Conservation (phyloP, 1,284 basidiomycete species). For the Pseudozyma pruni region DNA sequence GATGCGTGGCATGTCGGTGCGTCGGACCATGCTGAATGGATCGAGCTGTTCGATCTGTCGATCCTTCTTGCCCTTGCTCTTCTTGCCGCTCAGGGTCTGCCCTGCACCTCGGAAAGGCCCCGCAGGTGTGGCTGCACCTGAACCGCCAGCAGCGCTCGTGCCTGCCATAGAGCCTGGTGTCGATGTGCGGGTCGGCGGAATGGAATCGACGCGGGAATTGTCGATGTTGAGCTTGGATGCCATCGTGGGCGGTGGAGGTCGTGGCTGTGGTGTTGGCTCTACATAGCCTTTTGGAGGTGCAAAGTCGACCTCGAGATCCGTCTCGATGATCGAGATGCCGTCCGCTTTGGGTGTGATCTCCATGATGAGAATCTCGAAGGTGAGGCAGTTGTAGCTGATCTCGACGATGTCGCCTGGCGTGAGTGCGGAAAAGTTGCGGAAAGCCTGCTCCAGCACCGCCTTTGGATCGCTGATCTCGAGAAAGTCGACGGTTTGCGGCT, state of each 20-base stretch:
- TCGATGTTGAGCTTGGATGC: conserved; percentile 97
- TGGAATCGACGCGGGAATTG: conserved; percentile 53
- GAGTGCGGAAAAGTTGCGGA: conserved; percentile 85
- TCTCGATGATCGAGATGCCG: conserved; percentile 90
- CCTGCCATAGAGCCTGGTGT: conserved; percentile 59
- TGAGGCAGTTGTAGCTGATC: conserved; percentile 75
- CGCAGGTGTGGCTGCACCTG: conserved; percentile 23
- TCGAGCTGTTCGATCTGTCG: conserved; percentile 64
- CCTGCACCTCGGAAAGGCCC: conserved; percentile 62
- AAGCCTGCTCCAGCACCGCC: conserved; percentile 93
- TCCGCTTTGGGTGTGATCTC: conserved; percentile 81
- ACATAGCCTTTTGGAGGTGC: conserved; percentile 76
- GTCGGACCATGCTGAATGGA: conserved; percentile 57
- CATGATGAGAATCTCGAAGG: conserved; percentile 96
- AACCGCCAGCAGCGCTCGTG: conserved; percentile 31
- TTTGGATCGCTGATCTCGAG: conserved; percentile 89
- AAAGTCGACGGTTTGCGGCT: conserved; percentile 94
- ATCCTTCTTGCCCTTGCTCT: conserved; percentile 65
- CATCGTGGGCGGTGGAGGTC: conserved; percentile 88
- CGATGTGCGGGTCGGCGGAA: conserved; percentile 66
- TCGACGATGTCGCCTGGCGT: conserved; percentile 70
- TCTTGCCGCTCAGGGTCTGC: conserved; percentile 65
- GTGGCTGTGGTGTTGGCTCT: conserved; percentile 83
- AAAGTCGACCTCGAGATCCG: conserved; percentile 86
- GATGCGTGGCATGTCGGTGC: conserved; percentile 76